These are phyloP conservation scores for Sporothrix protearum DNA, from an alignment of 2,329 filamentous ascomycete genomes.

Conservation along the genomic window DNA sequence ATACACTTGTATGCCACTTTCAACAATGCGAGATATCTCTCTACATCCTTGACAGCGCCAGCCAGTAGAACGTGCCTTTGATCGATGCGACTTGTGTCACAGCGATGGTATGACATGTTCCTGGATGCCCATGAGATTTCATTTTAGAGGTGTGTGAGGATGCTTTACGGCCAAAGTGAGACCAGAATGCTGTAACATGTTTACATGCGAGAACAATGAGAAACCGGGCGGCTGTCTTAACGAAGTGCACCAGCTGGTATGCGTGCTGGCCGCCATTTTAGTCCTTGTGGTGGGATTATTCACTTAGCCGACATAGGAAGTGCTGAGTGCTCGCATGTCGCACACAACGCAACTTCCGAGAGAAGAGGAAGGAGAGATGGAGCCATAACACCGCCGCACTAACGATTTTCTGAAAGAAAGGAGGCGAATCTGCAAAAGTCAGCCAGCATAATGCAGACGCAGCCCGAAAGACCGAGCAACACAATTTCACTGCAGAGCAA, in stretches of 20 bases:
- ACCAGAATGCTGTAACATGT: not conserved
- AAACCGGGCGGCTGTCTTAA: not conserved
- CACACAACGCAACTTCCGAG: slow-evolving; percentile 12
- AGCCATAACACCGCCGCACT: not conserved
- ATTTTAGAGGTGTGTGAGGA: not conserved
- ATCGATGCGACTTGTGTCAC: not conserved
- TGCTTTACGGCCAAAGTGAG: not conserved
- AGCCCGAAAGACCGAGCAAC: too few species aligned
- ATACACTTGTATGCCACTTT: not conserved
- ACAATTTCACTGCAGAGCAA: not conserved
- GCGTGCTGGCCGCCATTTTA: not conserved
- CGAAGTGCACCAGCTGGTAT: not conserved
- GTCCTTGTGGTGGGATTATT: slow-evolving; percentile 4
- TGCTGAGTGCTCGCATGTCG: not conserved
- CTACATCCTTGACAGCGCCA: not conserved
- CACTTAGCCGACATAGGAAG: slow-evolving; percentile 5
- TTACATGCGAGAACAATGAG: not conserved
- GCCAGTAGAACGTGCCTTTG: not conserved
- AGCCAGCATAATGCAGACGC: not conserved
- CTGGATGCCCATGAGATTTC: not conserved
- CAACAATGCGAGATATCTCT: not conserved
- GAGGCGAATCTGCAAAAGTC: not conserved
- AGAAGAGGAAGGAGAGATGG: not conserved
- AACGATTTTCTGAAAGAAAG: not conserved
- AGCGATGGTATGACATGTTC: slow-evolving; percentile 4